Base-by-base conservation (phyloP, 495 filamentous ascomycete species). In the Hypoxylon cercidicola region DNA sequence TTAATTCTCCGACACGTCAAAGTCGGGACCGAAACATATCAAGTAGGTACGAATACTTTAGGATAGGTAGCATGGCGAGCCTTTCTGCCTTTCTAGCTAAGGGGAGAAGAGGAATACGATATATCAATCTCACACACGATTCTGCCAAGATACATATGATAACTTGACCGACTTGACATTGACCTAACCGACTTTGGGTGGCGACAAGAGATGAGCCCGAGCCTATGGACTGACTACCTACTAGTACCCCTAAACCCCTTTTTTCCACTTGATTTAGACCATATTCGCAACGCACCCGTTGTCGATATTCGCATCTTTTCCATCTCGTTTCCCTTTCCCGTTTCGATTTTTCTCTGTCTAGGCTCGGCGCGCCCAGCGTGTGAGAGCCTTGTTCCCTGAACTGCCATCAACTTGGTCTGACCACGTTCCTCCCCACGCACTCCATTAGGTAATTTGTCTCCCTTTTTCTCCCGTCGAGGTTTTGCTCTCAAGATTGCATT, bases 121-220 rank as follows among this genome's bases (percentile, higher is more conserved):
- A 4, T 32, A 32, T 11, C 5, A 1, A 32, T 32, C 1, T 60
- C n/a, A 34, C 45, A 58, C 16, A 15, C 10, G 2, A 43, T 19
- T 7, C 39, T 48, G 4, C 12, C 16, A 43, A 8, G 40, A 54
- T n/a, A 54, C 40, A 49, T 48, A 30, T 32, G 3, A 3, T 53
- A 54, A 56, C 55, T 66, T 35, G 52, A 66, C 46, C 56, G 55
- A 62, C 57, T 54, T 60, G 54, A 50, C 51, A 43, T 43, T 43
- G 40, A 43, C 40, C 40, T 43, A 43, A 43, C 16, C 40, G 60
- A 51, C 48, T 51, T 37, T 45, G 32, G 45, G 45, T 35, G 51
- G 52, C 56, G 45, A 57, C 46, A 57, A 32, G 37, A 40, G 53
- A 66, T 43, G 44, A 55, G 15, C 28, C 30, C 56, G 28, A 61